phyloP scores from a whole-genome alignment of 352 stramenopile genomes.

The Phytopythium ostracodes region DNA sequence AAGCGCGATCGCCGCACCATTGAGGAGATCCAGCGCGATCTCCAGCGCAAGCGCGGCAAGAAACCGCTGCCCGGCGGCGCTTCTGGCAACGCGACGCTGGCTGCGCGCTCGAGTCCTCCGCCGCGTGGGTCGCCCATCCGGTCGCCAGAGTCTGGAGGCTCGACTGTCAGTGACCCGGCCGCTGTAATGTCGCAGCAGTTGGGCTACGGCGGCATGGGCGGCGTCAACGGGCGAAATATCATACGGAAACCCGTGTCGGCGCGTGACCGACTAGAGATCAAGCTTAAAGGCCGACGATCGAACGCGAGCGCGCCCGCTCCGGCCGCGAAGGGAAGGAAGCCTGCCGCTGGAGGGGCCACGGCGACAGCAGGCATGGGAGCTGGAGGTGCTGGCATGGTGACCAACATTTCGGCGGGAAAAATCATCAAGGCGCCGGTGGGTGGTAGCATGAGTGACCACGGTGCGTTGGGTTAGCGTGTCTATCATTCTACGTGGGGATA shows the following conservation, averaged over 20 bases:
- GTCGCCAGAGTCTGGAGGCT: slow-evolving; percentile 49
- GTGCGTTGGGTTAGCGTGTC: slow-evolving; percentile 14
- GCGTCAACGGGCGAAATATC: slow-evolving; percentile 1
- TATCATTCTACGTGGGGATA: background rate
- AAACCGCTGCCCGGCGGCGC: slow-evolving; percentile 18
- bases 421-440: slow-evolving; percentile 24
- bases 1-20: slow-evolving; percentile 86
- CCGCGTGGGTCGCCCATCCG: slow-evolving; percentile 53
- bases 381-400: slow-evolving; percentile 24
- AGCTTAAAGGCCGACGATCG: slow-evolving; percentile 57
- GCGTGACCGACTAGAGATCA: slow-evolving; percentile 67
- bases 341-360: background rate
- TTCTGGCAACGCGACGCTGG: slow-evolving; percentile 5
- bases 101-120: slow-evolving; percentile 46
- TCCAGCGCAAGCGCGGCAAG: slow-evolving; percentile 64
- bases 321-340: slow-evolving; percentile 28
- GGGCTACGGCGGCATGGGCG: background rate
- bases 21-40: slow-evolving; percentile 82
- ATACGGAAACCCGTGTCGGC: slow-evolving; percentile 61
- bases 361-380: background rate
- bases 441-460: slow-evolving; percentile 8
- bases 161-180: slow-evolving; percentile 12
- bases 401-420: slow-evolving; percentile 58
- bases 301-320: slow-evolving; percentile 13
- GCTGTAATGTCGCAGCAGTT: slow-evolving; percentile 7